phyloP scores from a whole-genome alignment of 1,139 yeast species.

The Saccharomyces hybrid region DNA sequence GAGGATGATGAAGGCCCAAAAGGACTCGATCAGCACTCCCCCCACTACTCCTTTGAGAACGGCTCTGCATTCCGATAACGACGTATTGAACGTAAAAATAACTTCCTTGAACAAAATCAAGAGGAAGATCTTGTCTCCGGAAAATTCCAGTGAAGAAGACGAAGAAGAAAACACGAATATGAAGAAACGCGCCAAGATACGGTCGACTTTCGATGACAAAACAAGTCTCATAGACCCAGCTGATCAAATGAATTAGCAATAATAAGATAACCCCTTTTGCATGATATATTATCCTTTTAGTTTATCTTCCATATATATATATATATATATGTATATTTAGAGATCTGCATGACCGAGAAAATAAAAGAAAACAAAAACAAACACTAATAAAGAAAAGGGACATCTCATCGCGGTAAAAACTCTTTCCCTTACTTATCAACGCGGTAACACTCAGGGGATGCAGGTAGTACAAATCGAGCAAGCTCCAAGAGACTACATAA shows the following conservation, averaged over 20 bases:
- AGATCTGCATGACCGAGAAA: slow-evolving; percentile 6
- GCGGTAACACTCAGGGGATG: neutral
- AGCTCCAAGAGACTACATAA: slow-evolving; percentile 24
- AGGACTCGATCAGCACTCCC: slow-evolving; percentile 15
- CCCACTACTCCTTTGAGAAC: slow-evolving; percentile 19
- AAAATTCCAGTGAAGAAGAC: slow-evolving; percentile 5
- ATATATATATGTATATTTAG: slow-evolving; percentile 5
- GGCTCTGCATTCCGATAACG: neutral
- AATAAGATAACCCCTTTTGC: slow-evolving; percentile 1
- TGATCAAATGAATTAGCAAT: neutral
- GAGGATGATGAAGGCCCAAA: slow-evolving; percentile 16
- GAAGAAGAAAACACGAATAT: neutral
- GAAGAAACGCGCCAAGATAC: neutral
- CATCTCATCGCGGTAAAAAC: neutral
- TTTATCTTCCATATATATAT: neutral
- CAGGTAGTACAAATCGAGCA: slow-evolving; percentile 7
- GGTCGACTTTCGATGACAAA: neutral
- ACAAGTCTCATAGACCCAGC: neutral
- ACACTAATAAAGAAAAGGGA: neutral
- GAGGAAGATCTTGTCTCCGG: slow-evolving; percentile 5
- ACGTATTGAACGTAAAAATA: neutral
- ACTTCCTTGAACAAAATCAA: neutral
- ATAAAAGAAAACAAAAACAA: neutral
- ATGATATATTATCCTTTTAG: neutral
- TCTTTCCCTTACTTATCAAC: too few species aligned